Conservation (phyloP, 768 basidiomycete genomes). For the Lyophyllum atratum region DNA sequence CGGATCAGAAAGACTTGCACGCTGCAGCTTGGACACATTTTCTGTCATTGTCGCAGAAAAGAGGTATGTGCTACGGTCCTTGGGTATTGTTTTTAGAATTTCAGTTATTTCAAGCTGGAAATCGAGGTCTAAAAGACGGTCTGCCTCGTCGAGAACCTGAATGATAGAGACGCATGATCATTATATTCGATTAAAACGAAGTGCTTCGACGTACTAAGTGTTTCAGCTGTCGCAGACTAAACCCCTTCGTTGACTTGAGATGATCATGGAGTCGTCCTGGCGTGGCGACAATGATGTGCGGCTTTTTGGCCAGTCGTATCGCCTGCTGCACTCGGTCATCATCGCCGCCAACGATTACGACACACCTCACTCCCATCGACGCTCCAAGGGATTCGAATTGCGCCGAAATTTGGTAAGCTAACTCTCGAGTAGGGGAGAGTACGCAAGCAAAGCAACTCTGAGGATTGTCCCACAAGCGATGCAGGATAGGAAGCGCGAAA, state of each 20-base stretch:
- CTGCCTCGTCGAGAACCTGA: slow-evolving; percentile 96
- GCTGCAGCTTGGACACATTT: slow-evolving; percentile 92
- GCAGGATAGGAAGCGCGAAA: slow-evolving; percentile 91
- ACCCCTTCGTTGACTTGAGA: slow-evolving; percentile 95
- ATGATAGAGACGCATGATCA: neutral
- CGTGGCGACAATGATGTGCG: slow-evolving; percentile 92
- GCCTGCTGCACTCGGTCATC: slow-evolving; percentile 89
- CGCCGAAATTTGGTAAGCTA: slow-evolving; percentile 94
- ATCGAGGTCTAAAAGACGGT: slow-evolving; percentile 91
- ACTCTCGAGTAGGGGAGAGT: slow-evolving; percentile 91
- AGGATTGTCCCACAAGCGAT: slow-evolving; percentile 93
- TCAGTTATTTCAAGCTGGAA: slow-evolving; percentile 93
- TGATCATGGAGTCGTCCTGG: slow-evolving; percentile 91
- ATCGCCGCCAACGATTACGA: slow-evolving; percentile 88
- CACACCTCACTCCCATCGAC: slow-evolving; percentile 88
- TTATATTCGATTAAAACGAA: neutral
- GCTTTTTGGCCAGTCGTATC: slow-evolving; percentile 86
- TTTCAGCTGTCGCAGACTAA: slow-evolving; percentile 78
- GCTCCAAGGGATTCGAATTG: slow-evolving; percentile 90
- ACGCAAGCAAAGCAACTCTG: slow-evolving; percentile 89
- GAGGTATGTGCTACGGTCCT: slow-evolving; percentile 88
- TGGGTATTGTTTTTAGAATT: slow-evolving; percentile 90
- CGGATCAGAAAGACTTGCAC: slow-evolving; percentile 88
- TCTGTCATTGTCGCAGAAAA: slow-evolving; percentile 99
- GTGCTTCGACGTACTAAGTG: slow-evolving; percentile 65